These are phyloP conservation scores for Alternaria angustiovoidea DNA, from an alignment of 2,329 filamentous ascomycete genomes.

Conservation along the genomic window DNA sequence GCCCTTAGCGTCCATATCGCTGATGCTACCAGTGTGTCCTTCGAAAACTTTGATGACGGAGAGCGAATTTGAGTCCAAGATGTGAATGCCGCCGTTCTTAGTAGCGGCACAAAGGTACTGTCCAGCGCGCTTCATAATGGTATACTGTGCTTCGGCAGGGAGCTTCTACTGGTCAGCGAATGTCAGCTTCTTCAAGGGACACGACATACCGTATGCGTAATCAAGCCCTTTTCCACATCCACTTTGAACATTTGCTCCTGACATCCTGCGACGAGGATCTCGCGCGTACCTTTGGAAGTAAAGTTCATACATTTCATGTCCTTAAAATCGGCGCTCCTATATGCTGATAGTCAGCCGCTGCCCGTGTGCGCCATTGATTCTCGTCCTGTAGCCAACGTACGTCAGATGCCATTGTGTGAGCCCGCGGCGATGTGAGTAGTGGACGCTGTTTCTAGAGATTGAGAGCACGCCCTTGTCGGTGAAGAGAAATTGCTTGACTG, in stretches of 20 bases:
- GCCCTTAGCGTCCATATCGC: constrained; percentile 96
- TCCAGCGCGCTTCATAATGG: constrained; percentile 85
- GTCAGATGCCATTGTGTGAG: constrained; percentile 87
- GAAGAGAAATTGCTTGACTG: constrained; percentile 87
- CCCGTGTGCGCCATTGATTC: neutral
- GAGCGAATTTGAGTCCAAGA: constrained; percentile 82
- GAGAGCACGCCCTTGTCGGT: constrained; percentile 90
- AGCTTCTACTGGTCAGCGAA: constrained; percentile 58
- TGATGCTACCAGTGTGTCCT: constrained; percentile 86
- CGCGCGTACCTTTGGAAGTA: constrained; percentile 81
- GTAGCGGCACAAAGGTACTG: constrained; percentile 94
- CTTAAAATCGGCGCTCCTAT: constrained; percentile 76
- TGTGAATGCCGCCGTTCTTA: constrained; percentile 80
- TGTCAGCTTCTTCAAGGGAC: neutral
- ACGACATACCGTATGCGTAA: constrained; percentile 51
- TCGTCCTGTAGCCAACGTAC: constrained; percentile 55
- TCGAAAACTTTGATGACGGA: constrained; percentile 86
- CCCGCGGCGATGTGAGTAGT: constrained; percentile 86
- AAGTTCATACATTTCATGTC: constrained; percentile 96
- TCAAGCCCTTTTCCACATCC: constrained; percentile 65
- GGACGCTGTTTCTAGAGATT: constrained; percentile 82
- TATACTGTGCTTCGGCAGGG: constrained; percentile 78
- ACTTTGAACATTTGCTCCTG: constrained; percentile 86
- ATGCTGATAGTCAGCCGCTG: constrained; percentile 27
- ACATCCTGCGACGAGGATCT: constrained; percentile 86